Evolutionary conservation across 441 rosid species (phyloP).

Genomic region (Raphanus hybrid): DNA sequence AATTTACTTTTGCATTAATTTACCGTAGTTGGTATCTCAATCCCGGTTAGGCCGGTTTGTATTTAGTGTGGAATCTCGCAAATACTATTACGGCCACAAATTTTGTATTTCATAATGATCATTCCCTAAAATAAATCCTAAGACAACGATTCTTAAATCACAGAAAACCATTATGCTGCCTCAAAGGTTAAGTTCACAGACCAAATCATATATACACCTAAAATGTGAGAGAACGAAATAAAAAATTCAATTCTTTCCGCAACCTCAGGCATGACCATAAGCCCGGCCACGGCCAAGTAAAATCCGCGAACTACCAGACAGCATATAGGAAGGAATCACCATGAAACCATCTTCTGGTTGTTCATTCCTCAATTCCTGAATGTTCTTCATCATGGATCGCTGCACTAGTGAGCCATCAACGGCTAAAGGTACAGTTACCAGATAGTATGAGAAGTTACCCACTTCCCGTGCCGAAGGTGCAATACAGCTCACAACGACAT

Average conservation of each 20-base stretch:
- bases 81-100: not conserved
- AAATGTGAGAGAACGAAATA: not conserved
- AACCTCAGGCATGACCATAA: not conserved
- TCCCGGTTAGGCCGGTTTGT: not conserved
- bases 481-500: conserved; percentile 30
- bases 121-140: not conserved
- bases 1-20: not conserved
- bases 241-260: not conserved
- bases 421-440: not conserved
- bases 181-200: not conserved
- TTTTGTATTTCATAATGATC: not conserved
- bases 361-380: conserved; percentile 19
- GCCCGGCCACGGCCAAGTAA: conserved; percentile 14
- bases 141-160: not conserved
- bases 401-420: conserved; percentile 11
- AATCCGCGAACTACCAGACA: conserved; percentile 8
- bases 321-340: conserved; percentile 33
- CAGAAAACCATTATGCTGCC: not conserved
- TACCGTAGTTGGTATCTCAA: not conserved
- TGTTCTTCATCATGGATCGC: conserved; percentile 29
- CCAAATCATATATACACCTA: conserved; percentile 14
- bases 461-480: conserved; percentile 15
- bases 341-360: conserved; percentile 23
- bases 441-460: conserved; percentile 6
- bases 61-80: not conserved